Base-by-base conservation (phyloP, 495 filamentous ascomycete species). In the Zalerion maritima region DNA sequence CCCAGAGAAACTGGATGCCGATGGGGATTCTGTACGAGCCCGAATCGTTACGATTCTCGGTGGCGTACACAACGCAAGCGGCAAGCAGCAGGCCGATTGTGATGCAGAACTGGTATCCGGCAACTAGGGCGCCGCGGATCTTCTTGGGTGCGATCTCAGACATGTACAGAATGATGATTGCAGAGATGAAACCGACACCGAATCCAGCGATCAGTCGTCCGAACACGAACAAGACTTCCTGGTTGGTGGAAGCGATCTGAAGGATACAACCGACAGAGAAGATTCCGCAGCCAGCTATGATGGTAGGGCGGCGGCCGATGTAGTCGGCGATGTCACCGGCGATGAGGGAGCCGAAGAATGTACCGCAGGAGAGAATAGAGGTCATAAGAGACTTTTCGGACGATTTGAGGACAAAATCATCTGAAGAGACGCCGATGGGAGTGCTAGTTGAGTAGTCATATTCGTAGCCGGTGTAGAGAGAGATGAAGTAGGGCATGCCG, bases 21-120 rank as follows among this genome's bases (percentile, higher is more conserved):
- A 79, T 74, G n/a, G 76, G 75, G 20, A 81, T 79, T 18, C 74
- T 66, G 59, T 80, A 81, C 6, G 73, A 75, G 28, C 70, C 71
- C 2, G 73, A 67, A 41, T 77, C 67, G 13, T 45, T 45, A 34
- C 65, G 65, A 35, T 67, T 37, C 46, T 73, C 57, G 5, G 72
- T 78, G 7, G 45, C 71, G 38, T 78, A 77, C 42, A 67, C 67
- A 32, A 81, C 70, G 34, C 68, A 73, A 9, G 71, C 68, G 10
- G 75, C 73, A 24, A 78, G 32, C 42, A 79, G 60, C 39, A 81
- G 55, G 52, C 75, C 75, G 31, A 79, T 70, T 24, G 75, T 81
- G 47, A 79, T 67, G 47, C 68, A 73, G 56, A 79, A 78, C 46
- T 78, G 73, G 56, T 79, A 79, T 14, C 68, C 71, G 2, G 70